These are phyloP conservation scores for Coccomyxa sp. DNA, from an alignment of 139 green algal genomes.

Conservation along the genomic window DNA sequence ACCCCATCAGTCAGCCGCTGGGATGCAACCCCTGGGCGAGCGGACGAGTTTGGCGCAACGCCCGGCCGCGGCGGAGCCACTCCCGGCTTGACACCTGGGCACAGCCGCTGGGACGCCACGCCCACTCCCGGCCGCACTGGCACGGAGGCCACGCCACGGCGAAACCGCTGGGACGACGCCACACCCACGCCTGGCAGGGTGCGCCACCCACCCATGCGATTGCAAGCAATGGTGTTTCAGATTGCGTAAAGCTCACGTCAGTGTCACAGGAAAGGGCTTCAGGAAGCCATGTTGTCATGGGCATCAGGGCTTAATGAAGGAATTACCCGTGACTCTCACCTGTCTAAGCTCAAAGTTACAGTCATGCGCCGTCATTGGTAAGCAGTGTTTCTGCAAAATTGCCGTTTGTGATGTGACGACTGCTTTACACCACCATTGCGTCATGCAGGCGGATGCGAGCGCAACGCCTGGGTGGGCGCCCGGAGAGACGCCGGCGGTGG, in stretches of 20 bases:
- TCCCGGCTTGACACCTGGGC: slow-evolving; percentile 9
- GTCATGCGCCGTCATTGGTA: too few relatives aligned
- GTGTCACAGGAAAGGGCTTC: background rate
- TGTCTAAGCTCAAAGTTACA: too few relatives aligned
- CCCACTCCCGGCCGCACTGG: slow-evolving; percentile 28
- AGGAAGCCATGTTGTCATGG: background rate
- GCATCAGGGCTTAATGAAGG: too few relatives aligned
- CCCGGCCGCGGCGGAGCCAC: slow-evolving; percentile 28
- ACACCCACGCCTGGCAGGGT: slow-evolving; percentile 32
- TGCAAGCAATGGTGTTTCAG: background rate
- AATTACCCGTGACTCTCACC: too few relatives aligned
- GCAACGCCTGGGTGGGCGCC: slow-evolving; percentile 33
- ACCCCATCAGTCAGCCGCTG: slow-evolving; percentile 65
- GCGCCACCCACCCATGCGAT: background rate
- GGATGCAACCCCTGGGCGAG: slow-evolving; percentile 67
- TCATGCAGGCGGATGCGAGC: slow-evolving; percentile 24
- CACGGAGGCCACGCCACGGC: slow-evolving; percentile 20
- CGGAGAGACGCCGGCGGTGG: slow-evolving; percentile 32
- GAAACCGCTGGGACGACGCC: slow-evolving; percentile 72
- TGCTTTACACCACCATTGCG: too few relatives aligned
- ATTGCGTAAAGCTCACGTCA: background rate
- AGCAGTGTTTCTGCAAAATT: too few relatives aligned
- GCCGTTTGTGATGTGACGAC: too few relatives aligned
- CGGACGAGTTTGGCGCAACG: slow-evolving; percentile 34
- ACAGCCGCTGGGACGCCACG: slow-evolving; percentile 62